Conservation (phyloP, 2,329 filamentous ascomycete species). For the Parastagonospora nodorum region DNA sequence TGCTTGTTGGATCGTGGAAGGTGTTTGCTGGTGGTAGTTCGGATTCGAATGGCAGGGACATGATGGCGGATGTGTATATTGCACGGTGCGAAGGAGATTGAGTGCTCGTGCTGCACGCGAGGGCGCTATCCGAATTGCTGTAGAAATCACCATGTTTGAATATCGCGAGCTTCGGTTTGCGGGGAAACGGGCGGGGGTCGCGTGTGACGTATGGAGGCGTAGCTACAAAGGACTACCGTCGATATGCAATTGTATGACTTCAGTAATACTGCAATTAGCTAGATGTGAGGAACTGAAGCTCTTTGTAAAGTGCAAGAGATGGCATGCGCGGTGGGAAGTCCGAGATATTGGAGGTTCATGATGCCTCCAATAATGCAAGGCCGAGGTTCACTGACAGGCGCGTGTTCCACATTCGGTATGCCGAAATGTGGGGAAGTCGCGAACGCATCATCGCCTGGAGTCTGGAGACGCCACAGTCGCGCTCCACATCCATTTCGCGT, state of each 20-base stretch:
- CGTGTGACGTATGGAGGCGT: neutral
- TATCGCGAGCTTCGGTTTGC: neutral
- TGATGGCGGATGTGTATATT: slow-evolving; percentile 86
- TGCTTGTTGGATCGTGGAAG: slow-evolving; percentile 55
- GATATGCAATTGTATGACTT: too few relatives aligned
- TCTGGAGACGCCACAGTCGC: too few relatives aligned
- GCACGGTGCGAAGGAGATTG: slow-evolving; percentile 83
- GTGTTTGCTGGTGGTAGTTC: slow-evolving; percentile 64
- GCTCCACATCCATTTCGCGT: too few relatives aligned
- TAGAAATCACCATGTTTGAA: slow-evolving; percentile 21
- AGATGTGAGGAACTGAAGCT: too few relatives aligned
- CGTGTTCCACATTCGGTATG: slow-evolving; percentile 48
- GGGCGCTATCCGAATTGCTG: slow-evolving; percentile 43
- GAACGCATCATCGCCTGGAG: slow-evolving; percentile 1
- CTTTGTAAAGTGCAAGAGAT: too few relatives aligned
- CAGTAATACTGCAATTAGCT: too few relatives aligned
- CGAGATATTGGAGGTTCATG: too few relatives aligned
- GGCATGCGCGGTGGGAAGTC: too few relatives aligned
- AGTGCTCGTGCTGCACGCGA: slow-evolving; percentile 64
- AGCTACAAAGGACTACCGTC: neutral
- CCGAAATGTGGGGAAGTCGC: slow-evolving; percentile 58
- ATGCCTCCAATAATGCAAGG: neutral
- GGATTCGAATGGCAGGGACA: slow-evolving; percentile 96
- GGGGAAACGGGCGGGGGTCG: neutral
- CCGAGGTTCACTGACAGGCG: slow-evolving; percentile 10